Evolutionary conservation across 2,329 filamentous ascomycete species (phyloP), one percentile per base, ranked within the genome.

Genomic region (Claviceps quebecensis): DNA sequence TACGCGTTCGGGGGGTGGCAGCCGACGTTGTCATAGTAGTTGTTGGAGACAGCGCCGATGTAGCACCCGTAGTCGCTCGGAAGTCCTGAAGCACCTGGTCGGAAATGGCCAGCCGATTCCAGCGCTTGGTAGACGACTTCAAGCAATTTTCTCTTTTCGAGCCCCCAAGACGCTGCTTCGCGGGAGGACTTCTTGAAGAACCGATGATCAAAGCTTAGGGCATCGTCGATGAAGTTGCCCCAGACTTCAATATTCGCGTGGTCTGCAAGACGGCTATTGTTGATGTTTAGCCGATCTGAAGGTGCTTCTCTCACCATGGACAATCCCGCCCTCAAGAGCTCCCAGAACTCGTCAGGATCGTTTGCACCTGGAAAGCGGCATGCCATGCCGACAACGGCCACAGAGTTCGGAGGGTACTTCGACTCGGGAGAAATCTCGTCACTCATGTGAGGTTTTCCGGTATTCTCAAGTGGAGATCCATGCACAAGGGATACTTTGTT

Each of bases 101-200:
- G 17, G 46, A 16, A 45, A 26, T 50, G 38, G 7, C 48, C 48
- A 14, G 43, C 29, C 26, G 45, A 19, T 13, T 34, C 47, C 2
- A 53, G 5, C 3, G 51, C 51, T 5, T 53, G 45, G 17, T 49
- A 47, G 4, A 40, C 47, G 13, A 37, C 41, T 16, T 53, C 40
- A 6, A 53, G 34, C 22, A 53, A 23, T 8, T 40, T 34, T 37
- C 51, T 43, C 17, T 53, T 48, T 8, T 53, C 46, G 29, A 81
- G 81, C 60, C 84, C 81, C 7, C 78, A 81, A 56, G 54, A 34
- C 51, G 58, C 73, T 29, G 81, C 81, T 63, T 85, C 82, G 55
- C 80, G 76, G 5, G 81, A 81, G 49, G 80, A 84, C 76, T 85
- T 83, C 63, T 82, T 83, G 74, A 85, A 85, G 68, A 84, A 84